Percentiles rank a stretch among this genome's conserved stretches.
Conservation (phyloP, 768 basidiomycete genomes). For the Rhizopogon vinicolor region DNA sequence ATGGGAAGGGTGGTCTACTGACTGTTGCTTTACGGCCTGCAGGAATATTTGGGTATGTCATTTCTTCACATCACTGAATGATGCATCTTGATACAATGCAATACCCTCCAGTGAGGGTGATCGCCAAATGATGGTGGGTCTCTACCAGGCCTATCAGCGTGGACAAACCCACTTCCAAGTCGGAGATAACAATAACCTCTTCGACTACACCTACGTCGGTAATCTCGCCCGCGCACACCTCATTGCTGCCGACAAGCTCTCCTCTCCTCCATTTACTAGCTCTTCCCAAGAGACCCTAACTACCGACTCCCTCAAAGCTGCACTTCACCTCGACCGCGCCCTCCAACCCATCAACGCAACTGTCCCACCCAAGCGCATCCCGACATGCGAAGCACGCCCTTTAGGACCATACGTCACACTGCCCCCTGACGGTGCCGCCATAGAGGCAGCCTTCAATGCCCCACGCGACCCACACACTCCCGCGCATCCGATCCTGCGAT, state of each 20-base stretch:
- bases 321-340: conserved; percentile 40
- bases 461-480: conserved; percentile 30
- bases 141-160: conserved; percentile 73
- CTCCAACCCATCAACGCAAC: conserved; percentile 62
- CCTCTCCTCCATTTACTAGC: conserved; percentile 42
- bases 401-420: conserved; percentile 74
- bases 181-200: conserved; percentile 88
- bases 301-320: conserved; percentile 23
- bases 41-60: conserved; percentile 88
- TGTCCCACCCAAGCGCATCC: conserved; percentile 60
- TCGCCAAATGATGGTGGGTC: conserved; percentile 76
- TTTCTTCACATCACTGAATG: not conserved
- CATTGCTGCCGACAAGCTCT: conserved; percentile 87
- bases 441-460: conserved; percentile 53
- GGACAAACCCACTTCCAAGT: conserved; percentile 91
- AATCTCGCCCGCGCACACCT: conserved; percentile 95
- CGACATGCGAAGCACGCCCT: conserved; percentile 77
- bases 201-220: conserved; percentile 95
- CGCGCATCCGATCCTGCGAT: conserved; percentile 60
- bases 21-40: conserved; percentile 91
- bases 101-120: conserved; percentile 72
- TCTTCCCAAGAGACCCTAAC: conserved; percentile 16
- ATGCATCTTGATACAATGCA: not conserved
- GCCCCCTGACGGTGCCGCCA: conserved; percentile 51
- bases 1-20: conserved; percentile 75